A percentile compares a stretch with the other conserved stretches of the same genome.
Evolutionary conservation across 78 protist genomes (phyloP).

Genomic region (Cavenderia fasciculata): DNA sequence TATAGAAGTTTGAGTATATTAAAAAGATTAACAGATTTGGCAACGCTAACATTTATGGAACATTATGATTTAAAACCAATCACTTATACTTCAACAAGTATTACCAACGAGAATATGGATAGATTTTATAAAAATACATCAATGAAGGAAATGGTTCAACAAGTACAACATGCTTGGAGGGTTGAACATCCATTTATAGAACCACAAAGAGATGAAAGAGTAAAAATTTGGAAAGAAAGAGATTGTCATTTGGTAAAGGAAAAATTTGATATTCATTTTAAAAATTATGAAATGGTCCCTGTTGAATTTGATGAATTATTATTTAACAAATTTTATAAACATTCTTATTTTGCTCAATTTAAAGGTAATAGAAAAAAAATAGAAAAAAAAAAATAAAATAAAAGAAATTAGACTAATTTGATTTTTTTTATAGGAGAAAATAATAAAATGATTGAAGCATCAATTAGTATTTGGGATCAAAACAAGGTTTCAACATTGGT

Average conservation of each 20-base stretch:
- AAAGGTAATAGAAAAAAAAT: background rate
- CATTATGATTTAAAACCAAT: constrained; percentile 30
- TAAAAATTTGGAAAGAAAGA: constrained; percentile 42
- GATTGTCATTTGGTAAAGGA: constrained; percentile 10
- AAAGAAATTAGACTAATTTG: too few species aligned
- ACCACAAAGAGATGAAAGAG: background rate
- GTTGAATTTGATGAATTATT: constrained; percentile 56
- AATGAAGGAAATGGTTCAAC: constrained; percentile 21
- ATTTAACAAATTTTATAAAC: constrained; percentile 29
- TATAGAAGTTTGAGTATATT: constrained; percentile 50
- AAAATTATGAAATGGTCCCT: constrained; percentile 52
- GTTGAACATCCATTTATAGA: background rate
- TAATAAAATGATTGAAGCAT: constrained; percentile 25
- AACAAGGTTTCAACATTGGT: constrained; percentile 47
- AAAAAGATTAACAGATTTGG: constrained; percentile 25
- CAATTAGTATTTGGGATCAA: constrained; percentile 70
- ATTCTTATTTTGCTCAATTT: constrained; percentile 41
- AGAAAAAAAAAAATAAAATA: too few species aligned
- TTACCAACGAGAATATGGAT: background rate
- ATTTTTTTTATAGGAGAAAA: background rate
- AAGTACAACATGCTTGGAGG: constrained; percentile 76
- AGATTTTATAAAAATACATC: constrained; percentile 30
- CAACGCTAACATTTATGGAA: constrained; percentile 31
- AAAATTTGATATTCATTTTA: constrained; percentile 2
- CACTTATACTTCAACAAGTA: constrained; percentile 29